Evolutionary conservation across 306 rosid genomes (phyloP).

Genomic region (Lathyrus aphaca): DNA sequence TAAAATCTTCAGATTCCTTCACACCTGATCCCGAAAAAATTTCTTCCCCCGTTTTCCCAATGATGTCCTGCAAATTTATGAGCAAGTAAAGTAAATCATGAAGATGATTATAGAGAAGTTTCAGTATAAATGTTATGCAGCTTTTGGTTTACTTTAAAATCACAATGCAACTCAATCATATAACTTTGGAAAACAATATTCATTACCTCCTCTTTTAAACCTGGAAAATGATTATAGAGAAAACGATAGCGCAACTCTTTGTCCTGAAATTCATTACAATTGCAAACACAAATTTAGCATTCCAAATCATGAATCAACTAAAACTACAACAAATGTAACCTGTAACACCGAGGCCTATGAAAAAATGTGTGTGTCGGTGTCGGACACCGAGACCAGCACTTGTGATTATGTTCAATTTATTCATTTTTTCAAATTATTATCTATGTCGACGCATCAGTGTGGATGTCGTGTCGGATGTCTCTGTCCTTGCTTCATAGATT

Average conservation of each 20-base stretch:
- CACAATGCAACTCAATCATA: slow-evolving; percentile 27
- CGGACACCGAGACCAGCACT: too few relatives aligned
- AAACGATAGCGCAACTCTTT: slow-evolving; percentile 91
- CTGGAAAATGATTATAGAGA: slow-evolving; percentile 94
- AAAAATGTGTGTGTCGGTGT: too few relatives aligned
- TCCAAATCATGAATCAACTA: neutral
- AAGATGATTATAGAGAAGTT: neutral
- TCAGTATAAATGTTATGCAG: neutral
- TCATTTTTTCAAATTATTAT: too few relatives aligned
- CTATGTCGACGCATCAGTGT: too few relatives aligned
- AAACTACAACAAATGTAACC: neutral
- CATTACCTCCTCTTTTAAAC: slow-evolving; percentile 91
- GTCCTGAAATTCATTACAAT: slow-evolving; percentile 58
- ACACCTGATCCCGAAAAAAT: slow-evolving; percentile 91
- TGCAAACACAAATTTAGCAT: slow-evolving; percentile 11
- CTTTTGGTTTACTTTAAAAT: neutral
- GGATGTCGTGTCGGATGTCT: too few relatives aligned
- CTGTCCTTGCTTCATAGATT: too few relatives aligned
- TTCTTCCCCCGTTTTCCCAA: slow-evolving; percentile 93
- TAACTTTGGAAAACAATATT: slow-evolving; percentile 44
- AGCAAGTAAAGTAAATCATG: slow-evolving; percentile 8
- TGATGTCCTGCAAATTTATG: slow-evolving; percentile 66
- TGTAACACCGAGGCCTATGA: too few relatives aligned
- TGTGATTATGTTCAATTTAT: too few relatives aligned
- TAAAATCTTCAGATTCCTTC: slow-evolving; percentile 92